A percentile compares a stretch with the other conserved stretches of the same genome.
Conservation (phyloP, 805 yeast species). For the Myxozyma monticola region DNA sequence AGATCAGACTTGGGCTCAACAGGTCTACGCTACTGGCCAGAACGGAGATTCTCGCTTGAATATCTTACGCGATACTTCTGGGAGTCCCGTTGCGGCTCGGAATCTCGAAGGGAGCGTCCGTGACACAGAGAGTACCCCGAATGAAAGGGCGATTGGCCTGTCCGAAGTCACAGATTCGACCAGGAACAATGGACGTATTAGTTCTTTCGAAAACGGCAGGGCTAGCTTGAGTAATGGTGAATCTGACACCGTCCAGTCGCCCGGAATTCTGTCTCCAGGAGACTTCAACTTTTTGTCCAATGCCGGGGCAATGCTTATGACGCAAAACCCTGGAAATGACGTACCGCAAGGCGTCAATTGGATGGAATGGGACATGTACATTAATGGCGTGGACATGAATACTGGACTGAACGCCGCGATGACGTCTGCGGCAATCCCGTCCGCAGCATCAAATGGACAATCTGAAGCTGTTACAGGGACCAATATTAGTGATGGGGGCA, state of each 20-base stretch:
- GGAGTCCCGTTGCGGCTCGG: background rate
- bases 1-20: conserved; percentile 20
- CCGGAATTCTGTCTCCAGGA: conserved; percentile 2
- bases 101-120: too few relatives aligned
- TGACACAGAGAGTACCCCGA: too few relatives aligned
- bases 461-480: too few relatives aligned
- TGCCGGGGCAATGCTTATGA: conserved; percentile 18
- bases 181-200: background rate
- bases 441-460: too few relatives aligned
- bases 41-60: too few relatives aligned
- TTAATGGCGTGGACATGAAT: conserved; percentile 17
- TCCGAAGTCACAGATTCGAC: too few relatives aligned
- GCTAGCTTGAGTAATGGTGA: background rate
- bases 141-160: too few relatives aligned
- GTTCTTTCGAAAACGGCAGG: background rate
- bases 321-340: conserved; percentile 17
- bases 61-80: background rate
- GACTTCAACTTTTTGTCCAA: conserved; percentile 6
- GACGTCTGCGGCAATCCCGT: too few relatives aligned
- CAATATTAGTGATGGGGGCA: too few relatives aligned
- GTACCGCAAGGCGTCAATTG: conserved; percentile 18
- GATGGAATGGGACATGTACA: conserved; percentile 27
- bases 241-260: background rate
- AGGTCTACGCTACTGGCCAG: conserved; percentile 1
- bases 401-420: too few relatives aligned